Percentiles rank a stretch among this genome's conserved stretches.
These are phyloP conservation scores for Ogataea salicorniae DNA, from an alignment of 805 yeast species.

Conservation along the genomic window DNA sequence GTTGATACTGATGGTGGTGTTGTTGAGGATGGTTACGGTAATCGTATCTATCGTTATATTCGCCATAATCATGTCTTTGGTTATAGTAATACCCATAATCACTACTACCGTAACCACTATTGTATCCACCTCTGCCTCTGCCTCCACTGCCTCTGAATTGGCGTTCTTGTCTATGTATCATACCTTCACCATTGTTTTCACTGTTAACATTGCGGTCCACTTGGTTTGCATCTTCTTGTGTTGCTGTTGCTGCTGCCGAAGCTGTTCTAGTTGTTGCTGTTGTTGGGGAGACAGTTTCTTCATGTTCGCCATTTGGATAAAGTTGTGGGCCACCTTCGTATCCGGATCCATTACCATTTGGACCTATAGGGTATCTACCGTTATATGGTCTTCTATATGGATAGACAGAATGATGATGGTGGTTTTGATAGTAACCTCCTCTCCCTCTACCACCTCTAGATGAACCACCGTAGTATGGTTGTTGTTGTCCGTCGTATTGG, in stretches of 20 bases:
- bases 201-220: neutral
- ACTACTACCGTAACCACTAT: slow-evolving; percentile 6
- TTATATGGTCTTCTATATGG: slow-evolving; percentile 9
- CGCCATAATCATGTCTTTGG: neutral
- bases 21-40: neutral
- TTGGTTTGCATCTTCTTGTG: neutral
- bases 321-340: neutral
- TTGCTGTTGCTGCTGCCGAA: neutral
- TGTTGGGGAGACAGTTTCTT: neutral
- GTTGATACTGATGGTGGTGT: neutral
- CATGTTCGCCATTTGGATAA: neutral
- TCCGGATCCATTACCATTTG: slow-evolving; percentile 1
- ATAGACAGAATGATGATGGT: neutral
- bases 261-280: neutral
- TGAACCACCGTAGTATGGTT: too few relatives aligned
- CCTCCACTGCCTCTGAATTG: neutral
- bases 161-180: neutral
- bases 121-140: slow-evolving; percentile 1
- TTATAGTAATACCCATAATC: neutral
- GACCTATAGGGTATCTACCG: neutral
- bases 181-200: neutral
- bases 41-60: slow-evolving; percentile 4
- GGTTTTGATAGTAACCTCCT: slow-evolving; percentile 3
- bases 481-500: neutral
- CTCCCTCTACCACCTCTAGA: neutral